Evolutionary conservation across 129 eudicot genomes (phyloP).

Genomic region (Ambrosia trifida): DNA sequence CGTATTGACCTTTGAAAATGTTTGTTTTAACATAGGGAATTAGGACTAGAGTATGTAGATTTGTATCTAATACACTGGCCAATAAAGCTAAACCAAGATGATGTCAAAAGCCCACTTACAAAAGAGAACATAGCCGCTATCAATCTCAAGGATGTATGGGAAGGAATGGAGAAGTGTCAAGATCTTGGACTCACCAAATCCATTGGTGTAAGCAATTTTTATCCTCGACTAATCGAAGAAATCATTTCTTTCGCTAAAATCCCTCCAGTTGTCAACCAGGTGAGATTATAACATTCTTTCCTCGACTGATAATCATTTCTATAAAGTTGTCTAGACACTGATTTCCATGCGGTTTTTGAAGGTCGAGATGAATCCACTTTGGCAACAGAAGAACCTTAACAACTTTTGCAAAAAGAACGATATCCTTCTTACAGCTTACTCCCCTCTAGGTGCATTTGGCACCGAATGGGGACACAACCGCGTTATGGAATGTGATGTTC

Average conservation of each 20-base stretch:
- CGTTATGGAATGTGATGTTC: constrained; percentile 36
- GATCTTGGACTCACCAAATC: constrained; percentile 52
- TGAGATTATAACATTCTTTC: constrained; percentile 4
- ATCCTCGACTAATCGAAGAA: constrained; percentile 37
- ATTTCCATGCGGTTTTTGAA: not conserved
- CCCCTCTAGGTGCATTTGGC: constrained; percentile 54
- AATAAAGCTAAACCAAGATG: constrained; percentile 33
- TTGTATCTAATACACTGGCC: constrained; percentile 62
- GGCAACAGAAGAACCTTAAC: constrained; percentile 50
- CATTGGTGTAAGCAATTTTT: constrained; percentile 60
- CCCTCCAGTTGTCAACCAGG: constrained; percentile 61
- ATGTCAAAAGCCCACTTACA: constrained; percentile 22
- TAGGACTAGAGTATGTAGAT: constrained; percentile 56
- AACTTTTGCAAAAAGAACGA: constrained; percentile 45
- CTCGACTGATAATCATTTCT: not conserved
- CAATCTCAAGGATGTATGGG: constrained; percentile 53
- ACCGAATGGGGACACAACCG: constrained; percentile 57
- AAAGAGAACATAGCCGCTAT: constrained; percentile 36
- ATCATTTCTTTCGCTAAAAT: constrained; percentile 50
- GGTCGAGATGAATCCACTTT: constrained; percentile 63
- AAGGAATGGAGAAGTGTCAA: constrained; percentile 66
- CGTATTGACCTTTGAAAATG: too few relatives aligned
- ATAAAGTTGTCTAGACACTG: not conserved
- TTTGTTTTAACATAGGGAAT: constrained; percentile 32
- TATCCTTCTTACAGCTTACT: constrained; percentile 48